Conservation (phyloP, 768 basidiomycete species). For the Termitomyces sp. region DNA sequence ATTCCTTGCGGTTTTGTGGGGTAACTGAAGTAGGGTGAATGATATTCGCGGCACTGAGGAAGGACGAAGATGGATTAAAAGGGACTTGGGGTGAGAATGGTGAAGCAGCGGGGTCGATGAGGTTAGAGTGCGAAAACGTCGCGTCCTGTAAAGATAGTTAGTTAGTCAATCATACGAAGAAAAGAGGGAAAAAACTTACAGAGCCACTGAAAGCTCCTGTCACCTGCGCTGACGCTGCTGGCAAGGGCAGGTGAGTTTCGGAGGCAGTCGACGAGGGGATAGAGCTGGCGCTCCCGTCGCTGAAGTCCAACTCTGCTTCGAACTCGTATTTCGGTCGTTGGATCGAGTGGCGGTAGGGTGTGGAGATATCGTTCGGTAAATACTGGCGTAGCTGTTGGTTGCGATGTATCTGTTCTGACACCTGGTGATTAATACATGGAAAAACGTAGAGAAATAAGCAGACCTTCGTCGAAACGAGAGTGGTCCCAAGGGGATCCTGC, state of each 20-base stretch:
- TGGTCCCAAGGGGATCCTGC: slow-evolving; percentile 20
- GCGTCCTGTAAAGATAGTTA: not conserved
- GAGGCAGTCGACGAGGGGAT: not conserved
- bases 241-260: not conserved
- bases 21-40: not conserved
- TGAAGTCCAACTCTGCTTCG: slow-evolving; percentile 2
- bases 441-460: slow-evolving; percentile 15
- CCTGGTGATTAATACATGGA: not conserved
- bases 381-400: not conserved
- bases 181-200: not conserved
- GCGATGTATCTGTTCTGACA: slow-evolving; percentile 1
- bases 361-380: not conserved
- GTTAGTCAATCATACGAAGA: not conserved
- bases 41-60: not conserved
- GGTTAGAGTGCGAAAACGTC: not conserved
- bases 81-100: not conserved
- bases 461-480: slow-evolving; percentile 35
- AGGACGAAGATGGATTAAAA: not conserved
- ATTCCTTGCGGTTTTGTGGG: not conserved
- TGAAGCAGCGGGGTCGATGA: not conserved
- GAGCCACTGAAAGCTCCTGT: not conserved
- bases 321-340: not conserved
- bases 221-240: not conserved
- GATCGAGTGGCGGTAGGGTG: not conserved
- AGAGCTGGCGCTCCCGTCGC: slow-evolving; percentile 2